Evolutionary conservation across 2,329 filamentous ascomycete genomes (phyloP).

Genomic region (Emergomyces pasteurianus): DNA sequence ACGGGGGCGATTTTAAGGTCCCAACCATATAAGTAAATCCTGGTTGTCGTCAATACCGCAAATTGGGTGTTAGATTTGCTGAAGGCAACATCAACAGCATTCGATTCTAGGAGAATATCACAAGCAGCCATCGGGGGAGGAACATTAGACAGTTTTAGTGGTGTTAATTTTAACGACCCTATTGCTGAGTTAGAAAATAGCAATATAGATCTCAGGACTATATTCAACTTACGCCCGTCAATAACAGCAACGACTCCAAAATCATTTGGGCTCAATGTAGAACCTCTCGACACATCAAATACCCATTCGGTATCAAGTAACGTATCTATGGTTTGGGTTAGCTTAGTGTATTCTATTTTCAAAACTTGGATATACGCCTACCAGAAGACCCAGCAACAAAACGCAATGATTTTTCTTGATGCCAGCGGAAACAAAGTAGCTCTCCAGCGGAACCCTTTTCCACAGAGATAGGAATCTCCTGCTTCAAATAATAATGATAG

Average conservation of each 20-base stretch:
- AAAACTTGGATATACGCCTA: conserved; percentile 21
- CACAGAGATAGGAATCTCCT: conserved; percentile 52
- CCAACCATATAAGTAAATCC: conserved; percentile 60
- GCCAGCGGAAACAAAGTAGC: conserved; percentile 48
- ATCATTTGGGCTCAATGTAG: conserved; percentile 59
- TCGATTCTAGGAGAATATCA: conserved; percentile 52
- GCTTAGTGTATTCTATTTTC: background rate
- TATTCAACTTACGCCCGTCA: conserved; percentile 52
- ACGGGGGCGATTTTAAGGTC: conserved; percentile 40
- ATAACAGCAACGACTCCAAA: conserved; percentile 70
- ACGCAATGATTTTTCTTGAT: conserved; percentile 69
- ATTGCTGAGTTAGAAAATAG: conserved; percentile 15
- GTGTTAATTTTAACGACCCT: conserved; percentile 66
- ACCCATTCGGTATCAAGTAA: conserved; percentile 55
- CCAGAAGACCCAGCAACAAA: conserved; percentile 46
- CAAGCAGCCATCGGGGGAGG: conserved; percentile 88
- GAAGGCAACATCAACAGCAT: conserved; percentile 64
- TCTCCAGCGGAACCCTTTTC: conserved; percentile 13
- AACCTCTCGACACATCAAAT: conserved; percentile 56
- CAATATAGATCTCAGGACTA: background rate
- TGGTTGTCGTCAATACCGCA: conserved; percentile 57
- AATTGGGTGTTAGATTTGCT: conserved; percentile 52
- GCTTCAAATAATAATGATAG: conserved; percentile 96
- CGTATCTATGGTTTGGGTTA: conserved; percentile 21
- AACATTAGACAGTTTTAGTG: conserved; percentile 69